phyloP scores from a whole-genome alignment of 768 basidiomycete species.

The Candolleomyces eurysporus region DNA sequence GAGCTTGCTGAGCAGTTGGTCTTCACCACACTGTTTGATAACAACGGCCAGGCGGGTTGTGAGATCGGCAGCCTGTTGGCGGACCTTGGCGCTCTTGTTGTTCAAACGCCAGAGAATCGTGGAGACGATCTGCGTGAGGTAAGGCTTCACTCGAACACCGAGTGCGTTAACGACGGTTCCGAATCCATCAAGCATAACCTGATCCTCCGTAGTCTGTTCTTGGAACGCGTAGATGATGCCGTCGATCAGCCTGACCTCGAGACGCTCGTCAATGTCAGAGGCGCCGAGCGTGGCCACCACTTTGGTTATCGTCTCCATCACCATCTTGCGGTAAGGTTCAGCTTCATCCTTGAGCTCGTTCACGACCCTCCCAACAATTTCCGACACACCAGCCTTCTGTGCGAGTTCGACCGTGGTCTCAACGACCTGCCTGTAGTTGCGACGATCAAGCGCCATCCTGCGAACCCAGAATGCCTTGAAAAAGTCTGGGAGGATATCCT shows the following conservation, averaged over 20 bases:
- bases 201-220: constrained; percentile 98
- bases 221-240: constrained; percentile 99
- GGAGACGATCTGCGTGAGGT: constrained; percentile 97
- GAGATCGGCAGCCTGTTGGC: constrained; percentile 98
- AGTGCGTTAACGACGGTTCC: constrained; percentile 97
- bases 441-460: constrained; percentile 94
- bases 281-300: constrained; percentile 91
- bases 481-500: constrained; percentile 98
- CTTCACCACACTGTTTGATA: constrained; percentile 98
- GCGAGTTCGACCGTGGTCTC: constrained; percentile 99
- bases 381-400: constrained; percentile 93
- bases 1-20: constrained; percentile 91
- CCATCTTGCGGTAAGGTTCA: constrained; percentile 97
- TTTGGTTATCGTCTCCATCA: constrained; percentile 99
- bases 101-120: constrained; percentile 99
- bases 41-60: constrained; percentile 95
- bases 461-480: constrained; percentile 99
- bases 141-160: constrained; percentile 95
- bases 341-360: constrained; percentile 91
- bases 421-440: constrained; percentile 96
- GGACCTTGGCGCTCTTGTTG: constrained; percentile 99
- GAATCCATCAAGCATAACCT: constrained; percentile 98
- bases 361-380: constrained; percentile 87
- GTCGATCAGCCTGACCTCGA: constrained; percentile 92
- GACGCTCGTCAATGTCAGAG: constrained; percentile 95